A percentile compares a stretch with the other conserved stretches of the same genome.
Evolutionary conservation across 2,329 filamentous ascomycete species (phyloP).

Genomic region (Penicillium sp.): DNA sequence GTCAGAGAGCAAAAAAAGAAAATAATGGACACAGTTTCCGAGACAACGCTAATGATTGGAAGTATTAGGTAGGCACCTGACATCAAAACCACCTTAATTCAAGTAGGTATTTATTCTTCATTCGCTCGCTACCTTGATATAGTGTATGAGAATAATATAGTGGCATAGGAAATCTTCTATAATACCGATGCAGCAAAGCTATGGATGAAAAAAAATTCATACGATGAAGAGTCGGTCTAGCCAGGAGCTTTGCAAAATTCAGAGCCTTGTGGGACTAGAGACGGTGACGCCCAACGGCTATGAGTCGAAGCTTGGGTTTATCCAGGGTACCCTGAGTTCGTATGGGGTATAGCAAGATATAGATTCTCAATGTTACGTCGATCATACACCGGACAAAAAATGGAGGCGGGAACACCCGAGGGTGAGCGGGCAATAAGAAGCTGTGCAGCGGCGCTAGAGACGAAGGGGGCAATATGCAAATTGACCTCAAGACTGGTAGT

Average conservation of each 20-base stretch:
- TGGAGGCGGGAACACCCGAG: conserved; percentile 1
- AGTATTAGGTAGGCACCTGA: background rate
- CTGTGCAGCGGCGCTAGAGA: background rate
- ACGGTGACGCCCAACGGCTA: conserved; percentile 20
- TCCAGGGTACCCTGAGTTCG: conserved; percentile 5
- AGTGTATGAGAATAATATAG: too few relatives aligned
- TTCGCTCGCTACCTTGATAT: too few relatives aligned
- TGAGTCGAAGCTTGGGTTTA: background rate
- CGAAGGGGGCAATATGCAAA: background rate
- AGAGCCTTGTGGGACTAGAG: background rate
- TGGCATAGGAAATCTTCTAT: background rate
- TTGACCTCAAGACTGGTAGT: background rate
- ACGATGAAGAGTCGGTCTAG: background rate
- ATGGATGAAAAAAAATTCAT: background rate
- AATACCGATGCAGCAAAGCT: background rate
- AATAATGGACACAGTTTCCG: background rate
- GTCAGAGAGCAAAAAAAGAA: background rate
- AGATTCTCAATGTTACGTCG: background rate
- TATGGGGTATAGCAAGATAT: background rate
- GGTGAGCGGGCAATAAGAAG: background rate
- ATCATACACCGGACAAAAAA: background rate
- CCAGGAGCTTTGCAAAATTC: background rate
- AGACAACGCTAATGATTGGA: background rate
- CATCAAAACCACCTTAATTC: background rate
- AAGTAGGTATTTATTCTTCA: background rate